A percentile compares a stretch with the other conserved stretches of the same genome.
These are phyloP conservation scores for Fusarium sp. DNA, from an alignment of 2,329 filamentous ascomycete genomes.

Conservation along the genomic window DNA sequence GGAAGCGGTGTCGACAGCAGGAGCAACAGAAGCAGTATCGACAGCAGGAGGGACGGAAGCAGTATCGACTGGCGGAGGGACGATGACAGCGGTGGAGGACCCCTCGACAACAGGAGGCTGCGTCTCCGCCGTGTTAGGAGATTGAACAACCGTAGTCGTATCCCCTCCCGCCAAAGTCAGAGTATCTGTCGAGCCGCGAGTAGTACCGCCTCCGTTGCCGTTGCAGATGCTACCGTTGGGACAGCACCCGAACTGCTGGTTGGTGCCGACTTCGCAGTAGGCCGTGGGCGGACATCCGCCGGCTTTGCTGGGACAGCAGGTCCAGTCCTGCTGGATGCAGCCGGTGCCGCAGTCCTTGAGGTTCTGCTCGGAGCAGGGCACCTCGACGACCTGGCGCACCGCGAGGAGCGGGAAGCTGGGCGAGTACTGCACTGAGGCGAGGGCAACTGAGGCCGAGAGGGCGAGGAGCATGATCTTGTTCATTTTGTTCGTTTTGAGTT, in stretches of 20 bases:
- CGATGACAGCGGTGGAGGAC: constrained; percentile 17
- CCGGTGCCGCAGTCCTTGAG: constrained; percentile 48
- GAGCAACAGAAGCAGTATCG: constrained; percentile 6
- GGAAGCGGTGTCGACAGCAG: background rate
- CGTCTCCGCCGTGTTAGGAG: background rate
- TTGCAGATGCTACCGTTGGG: constrained; percentile 45
- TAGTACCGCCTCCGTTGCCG: constrained; percentile 46
- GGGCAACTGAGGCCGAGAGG: constrained; percentile 35
- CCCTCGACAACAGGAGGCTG: constrained; percentile 23
- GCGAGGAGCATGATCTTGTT: constrained; percentile 45
- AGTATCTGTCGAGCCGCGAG: constrained; percentile 25
- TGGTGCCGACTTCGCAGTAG: constrained; percentile 46
- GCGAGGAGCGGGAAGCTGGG: constrained; percentile 31
- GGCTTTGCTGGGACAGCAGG: constrained; percentile 48
- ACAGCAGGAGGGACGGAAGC: background rate
- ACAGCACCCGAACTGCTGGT: constrained; percentile 50
- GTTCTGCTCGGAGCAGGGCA: constrained; percentile 43
- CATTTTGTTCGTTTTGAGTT: constrained; percentile 29
- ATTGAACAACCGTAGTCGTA: constrained; percentile 20
- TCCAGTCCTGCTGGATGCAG: constrained; percentile 48
- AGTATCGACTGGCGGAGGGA: constrained; percentile 5
- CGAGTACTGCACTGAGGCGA: constrained; percentile 32
- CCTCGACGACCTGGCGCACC: constrained; percentile 39
- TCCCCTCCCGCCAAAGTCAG: constrained; percentile 22
- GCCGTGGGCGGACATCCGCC: constrained; percentile 47